Conservation (phyloP, 2,329 filamentous ascomycete genomes). For the Metarhizium sp. region DNA sequence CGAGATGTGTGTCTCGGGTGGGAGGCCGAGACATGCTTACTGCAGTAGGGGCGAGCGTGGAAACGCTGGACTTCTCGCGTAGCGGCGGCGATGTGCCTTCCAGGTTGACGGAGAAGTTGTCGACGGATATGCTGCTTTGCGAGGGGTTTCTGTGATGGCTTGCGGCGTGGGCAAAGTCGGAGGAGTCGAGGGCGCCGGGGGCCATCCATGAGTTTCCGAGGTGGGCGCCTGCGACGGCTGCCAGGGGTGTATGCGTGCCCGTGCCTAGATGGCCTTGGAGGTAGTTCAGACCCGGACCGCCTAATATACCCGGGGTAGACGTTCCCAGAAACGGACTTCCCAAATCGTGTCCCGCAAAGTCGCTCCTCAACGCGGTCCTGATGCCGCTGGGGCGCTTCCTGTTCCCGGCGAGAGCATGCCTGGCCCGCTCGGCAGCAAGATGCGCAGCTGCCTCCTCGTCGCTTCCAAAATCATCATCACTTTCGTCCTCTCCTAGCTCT, state of each 20-base stretch:
- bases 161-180: constrained; percentile 14
- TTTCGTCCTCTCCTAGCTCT: constrained; percentile 47
- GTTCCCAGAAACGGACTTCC: constrained; percentile 49
- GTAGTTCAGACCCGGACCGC: constrained; percentile 70
- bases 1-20: constrained; percentile 39
- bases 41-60: constrained; percentile 48
- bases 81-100: constrained; percentile 30
- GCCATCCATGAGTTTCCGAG: constrained; percentile 28
- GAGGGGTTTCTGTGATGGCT: constrained; percentile 35
- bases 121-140: constrained; percentile 36
- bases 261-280: constrained; percentile 73
- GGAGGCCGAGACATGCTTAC: constrained; percentile 45
- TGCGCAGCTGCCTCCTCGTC: constrained; percentile 28
- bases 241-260: constrained; percentile 69
- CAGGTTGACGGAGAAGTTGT: constrained; percentile 24
- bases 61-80: constrained; percentile 53
- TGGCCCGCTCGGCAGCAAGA: constrained; percentile 7
- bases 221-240: constrained; percentile 64
- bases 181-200: constrained; percentile 5
- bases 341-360: constrained; percentile 31
- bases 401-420: constrained; percentile 1
- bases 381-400: constrained; percentile 15
- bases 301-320: constrained; percentile 55
- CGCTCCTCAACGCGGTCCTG: constrained; percentile 23
- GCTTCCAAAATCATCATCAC: constrained; percentile 20